Evolutionary conservation across 2,329 filamentous ascomycete genomes (phyloP).

Genomic region (Plectosphaerella sp.): DNA sequence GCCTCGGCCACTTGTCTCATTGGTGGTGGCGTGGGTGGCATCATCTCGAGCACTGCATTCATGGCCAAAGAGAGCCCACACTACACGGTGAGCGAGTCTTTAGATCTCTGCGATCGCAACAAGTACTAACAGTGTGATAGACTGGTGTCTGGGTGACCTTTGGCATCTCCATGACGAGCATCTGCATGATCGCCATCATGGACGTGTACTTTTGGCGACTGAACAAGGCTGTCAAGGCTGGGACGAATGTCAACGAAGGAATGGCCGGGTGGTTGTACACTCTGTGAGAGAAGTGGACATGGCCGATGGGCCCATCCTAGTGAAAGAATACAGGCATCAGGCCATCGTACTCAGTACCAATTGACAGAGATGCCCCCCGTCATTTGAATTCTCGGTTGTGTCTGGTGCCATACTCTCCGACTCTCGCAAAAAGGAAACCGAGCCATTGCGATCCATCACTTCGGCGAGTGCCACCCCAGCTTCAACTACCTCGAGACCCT

Average conservation of each 20-base stretch:
- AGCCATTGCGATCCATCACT: no score
- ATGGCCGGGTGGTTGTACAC: conserved; percentile 9
- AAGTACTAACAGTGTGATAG: not conserved
- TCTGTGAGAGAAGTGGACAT: not conserved
- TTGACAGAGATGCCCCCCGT: no score
- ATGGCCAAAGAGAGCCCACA: conserved; percentile 14
- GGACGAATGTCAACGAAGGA: conserved; percentile 3
- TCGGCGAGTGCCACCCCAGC: no score
- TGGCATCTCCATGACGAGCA: conserved; percentile 8
- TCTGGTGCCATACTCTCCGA: no score
- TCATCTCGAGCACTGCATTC: conserved; percentile 14
- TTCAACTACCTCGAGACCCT: no score
- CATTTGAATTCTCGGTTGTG: no score
- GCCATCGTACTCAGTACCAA: no score
- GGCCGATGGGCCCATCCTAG: no score
- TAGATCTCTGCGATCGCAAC: not conserved
- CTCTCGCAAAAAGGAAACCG: no score
- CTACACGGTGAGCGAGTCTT: conserved; percentile 9
- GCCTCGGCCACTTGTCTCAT: conserved; percentile 21
- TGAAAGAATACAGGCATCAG: no score
- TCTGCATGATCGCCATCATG: conserved; percentile 5
- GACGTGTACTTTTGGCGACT: conserved; percentile 8
- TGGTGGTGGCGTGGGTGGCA: conserved; percentile 20
- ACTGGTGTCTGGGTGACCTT: conserved; percentile 9
- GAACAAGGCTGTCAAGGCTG: conserved; percentile 8